Base-by-base conservation (phyloP, 2,329 filamentous ascomycete species). In the Aspergillus sp. region DNA sequence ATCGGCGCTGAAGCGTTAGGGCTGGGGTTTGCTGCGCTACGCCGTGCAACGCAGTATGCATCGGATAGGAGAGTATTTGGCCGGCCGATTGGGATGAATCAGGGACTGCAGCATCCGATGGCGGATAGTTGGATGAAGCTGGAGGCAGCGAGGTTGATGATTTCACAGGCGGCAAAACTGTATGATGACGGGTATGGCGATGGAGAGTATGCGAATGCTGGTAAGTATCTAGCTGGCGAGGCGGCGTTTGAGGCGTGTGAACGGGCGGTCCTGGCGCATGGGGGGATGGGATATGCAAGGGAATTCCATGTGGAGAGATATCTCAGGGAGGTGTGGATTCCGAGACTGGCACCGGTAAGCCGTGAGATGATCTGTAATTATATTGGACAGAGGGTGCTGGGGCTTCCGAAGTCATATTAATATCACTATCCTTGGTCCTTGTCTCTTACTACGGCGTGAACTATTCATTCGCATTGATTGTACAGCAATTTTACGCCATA, bases 251-350 rank as follows among this genome's bases (percentile, higher is more conserved):
- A 73, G 9, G 81, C 82, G 0, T 85, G 82, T 62, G 83, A 86
- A 62, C 68, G 80, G 53, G 79, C 80, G n/a, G 77, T 83, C 3
- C 67, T 85, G 62, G 72, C 76, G 9, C 82, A 83, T 69, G 83
- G 83, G 17, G 83, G 83, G 0, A 85, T 85, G 82, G 83, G 83
- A 0, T 86, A 85, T 71, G 82, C 82, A 3, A 80, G 80, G 30
- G 83, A 85, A 61, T 85, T 83, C 64, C 79, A 85, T 66, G 83
- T 85, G 1, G 83, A 86, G 69, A 69, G 83, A 51, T 85, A 83
- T 70, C 65, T 85, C 44, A 71, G 83, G 41, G 83, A 85, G 64
- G 80, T 79, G 40, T 81, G 84, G 61, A 82, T 85, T 27, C 83
- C 83, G 3, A 66, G 83, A 22, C 82, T 86, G 51, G 83, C 83